These are phyloP conservation scores for Gaeumannomyces tritici DNA, from an alignment of 2,329 filamentous ascomycete genomes.

Conservation along the genomic window DNA sequence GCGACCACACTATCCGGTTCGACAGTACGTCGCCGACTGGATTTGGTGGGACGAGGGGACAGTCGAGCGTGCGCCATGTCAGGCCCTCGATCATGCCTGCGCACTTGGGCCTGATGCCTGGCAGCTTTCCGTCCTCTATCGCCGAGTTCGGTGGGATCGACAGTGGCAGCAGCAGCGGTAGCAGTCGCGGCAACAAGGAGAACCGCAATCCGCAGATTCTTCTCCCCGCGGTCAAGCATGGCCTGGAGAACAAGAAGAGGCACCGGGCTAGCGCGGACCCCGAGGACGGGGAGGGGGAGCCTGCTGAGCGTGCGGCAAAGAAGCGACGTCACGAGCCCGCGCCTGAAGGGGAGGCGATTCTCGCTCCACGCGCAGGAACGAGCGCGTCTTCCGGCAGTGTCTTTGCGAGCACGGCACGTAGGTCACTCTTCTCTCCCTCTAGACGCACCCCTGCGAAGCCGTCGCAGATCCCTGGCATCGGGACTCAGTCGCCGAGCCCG, in stretches of 20 bases:
- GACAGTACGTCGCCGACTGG: slow-evolving; percentile 34
- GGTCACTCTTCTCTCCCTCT: slow-evolving; percentile 10
- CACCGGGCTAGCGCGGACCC: slow-evolving; percentile 47
- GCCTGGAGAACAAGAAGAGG: slow-evolving; percentile 58
- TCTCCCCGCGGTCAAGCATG: slow-evolving; percentile 45
- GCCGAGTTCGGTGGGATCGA: slow-evolving; percentile 9
- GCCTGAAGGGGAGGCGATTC: slow-evolving; percentile 40
- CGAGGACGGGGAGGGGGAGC: slow-evolving; percentile 41
- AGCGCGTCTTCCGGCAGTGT: neutral
- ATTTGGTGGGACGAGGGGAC: slow-evolving; percentile 49
- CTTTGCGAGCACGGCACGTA: slow-evolving; percentile 22
- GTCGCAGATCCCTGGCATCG: slow-evolving; percentile 4
- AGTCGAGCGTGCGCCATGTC: slow-evolving; percentile 51
- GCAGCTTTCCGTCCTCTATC: slow-evolving; percentile 35
- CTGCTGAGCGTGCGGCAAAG: slow-evolving; percentile 42
- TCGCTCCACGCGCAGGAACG: slow-evolving; percentile 36
- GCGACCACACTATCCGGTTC: slow-evolving; percentile 55
- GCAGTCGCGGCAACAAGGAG: slow-evolving; percentile 40
- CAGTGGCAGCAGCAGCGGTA: slow-evolving; percentile 6
- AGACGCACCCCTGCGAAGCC: slow-evolving; percentile 19
- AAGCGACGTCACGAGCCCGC: slow-evolving; percentile 43
- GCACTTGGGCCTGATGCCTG: slow-evolving; percentile 35
- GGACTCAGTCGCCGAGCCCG: slow-evolving; percentile 28
- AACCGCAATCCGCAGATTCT: slow-evolving; percentile 31
- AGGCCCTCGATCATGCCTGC: slow-evolving; percentile 37